Evolutionary conservation across 257 asterid species (phyloP), one percentile per base, ranked within the genome.

Genomic region (Primulina huaijiensis): DNA sequence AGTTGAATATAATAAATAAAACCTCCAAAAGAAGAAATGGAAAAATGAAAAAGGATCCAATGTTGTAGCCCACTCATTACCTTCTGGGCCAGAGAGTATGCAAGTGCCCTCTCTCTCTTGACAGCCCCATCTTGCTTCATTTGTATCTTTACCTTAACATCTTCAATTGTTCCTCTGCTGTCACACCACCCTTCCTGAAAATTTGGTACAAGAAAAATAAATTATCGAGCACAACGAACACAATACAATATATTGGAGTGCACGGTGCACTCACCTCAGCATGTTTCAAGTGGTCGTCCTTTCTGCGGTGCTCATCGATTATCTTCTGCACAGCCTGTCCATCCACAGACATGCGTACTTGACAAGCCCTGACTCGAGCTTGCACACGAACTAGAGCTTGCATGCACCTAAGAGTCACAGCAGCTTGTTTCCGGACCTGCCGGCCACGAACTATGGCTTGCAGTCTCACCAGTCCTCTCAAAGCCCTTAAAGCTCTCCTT

Each of bases 321-420:
- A 87, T 19, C 76, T 81, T 80, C 86, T 90, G 96, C 70, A 90
- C 96, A 0, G 97, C 97, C 65, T 84, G 95, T 20, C 99, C 99
- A 64, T 93, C 96, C 2, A 78, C 76, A 3, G 96, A 90, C 97
- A 86, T 86, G 9, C 99, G 83, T 2, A 89, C 99, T 55, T 84
- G 90, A 19, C 92, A 90, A 40, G 97, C 97, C 77, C 99, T 79
- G n/a, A 93, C 82, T 8, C 97, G 90, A 30, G 99, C 99, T 75
- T 93, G 99, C 2, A 93, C 95, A 34, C 99, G 85, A 56, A 93
- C 99, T 58, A 93, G 82, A n/a, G 99, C 99, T 76, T 93, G 99
- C 99, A 93, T 93, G 69, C 97, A 90, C 81, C 96, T 77, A 10
- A 90, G 91, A 1, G 99, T 93, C 23, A 90, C 96, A 2, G 96